Evolutionary conservation across 192 early-diverging fungal species (phyloP), one percentile per base, ranked within the genome.

Genomic region (Geranomyces michiganensis): DNA sequence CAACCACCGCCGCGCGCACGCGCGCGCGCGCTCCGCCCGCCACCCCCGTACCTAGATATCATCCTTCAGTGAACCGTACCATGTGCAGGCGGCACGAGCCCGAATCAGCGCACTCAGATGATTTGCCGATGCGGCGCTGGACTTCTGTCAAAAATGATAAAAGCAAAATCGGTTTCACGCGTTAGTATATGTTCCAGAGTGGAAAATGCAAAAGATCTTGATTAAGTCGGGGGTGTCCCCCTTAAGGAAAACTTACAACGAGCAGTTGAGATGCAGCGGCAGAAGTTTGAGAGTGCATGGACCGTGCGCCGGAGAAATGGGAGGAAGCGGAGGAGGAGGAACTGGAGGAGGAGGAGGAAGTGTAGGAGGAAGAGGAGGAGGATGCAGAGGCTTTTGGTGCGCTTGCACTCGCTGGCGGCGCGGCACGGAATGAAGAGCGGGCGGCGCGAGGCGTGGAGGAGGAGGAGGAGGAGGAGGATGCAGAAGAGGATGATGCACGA

Each of bases 1-100:
- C n/a, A n/a, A n/a, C n/a, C n/a, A n/a, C n/a, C n/a, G n/a, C n/a
- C n/a, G n/a, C n/a, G n/a, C n/a, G n/a, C n/a, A n/a, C n/a, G n/a
- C 46, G 10, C 46, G 46, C 46, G 10, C 46, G 46, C 46, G 46
- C 21, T 53, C 6, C 26, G 19, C 51, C 51, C 51, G 7, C 26
- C 19, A 2, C 51, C 51, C 36, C 68, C 68, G 68, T 70, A 70
- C 68, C 68, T 70, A 70, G 45, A 70, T 70, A 70, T 70, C 68
- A 70, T 70, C 68, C 47, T 70, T 70, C 55, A 70, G 58, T 41
- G 68, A 70, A 45, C 68, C 68, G 68, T 70, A 70, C 68, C 68
- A 70, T 70, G 68, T 70, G 30, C 56, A 47, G 22, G 60, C 68
- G 30, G 68, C 68, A 31, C 58, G 55, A 21, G 56, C 68, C 26